Evolutionary conservation across 176 grass and related monocot species (phyloP), one percentile per base, ranked within the genome.

Genomic region (Leersia perrieri): DNA sequence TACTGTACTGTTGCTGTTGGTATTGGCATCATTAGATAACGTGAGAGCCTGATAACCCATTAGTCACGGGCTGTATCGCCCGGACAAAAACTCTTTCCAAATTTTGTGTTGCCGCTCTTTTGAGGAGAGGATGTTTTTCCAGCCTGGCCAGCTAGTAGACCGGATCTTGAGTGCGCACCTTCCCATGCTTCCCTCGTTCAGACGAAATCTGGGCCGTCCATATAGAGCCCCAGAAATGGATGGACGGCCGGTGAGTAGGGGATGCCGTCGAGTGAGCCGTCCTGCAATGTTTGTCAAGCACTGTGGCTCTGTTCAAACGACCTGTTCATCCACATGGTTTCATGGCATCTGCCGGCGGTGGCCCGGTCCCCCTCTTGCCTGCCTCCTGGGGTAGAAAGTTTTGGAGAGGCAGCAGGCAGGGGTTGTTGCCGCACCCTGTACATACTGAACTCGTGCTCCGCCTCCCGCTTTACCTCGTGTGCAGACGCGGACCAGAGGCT

Each of bases 311-410:
- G 55, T 53, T 57, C 14, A 2, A 64, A 55, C 49, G 42, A 33
- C 64, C 76, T 89, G 82, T 84, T 71, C 41, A 76, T 71, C 77
- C 77, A 80, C 87, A 64, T 89, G 82, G 76, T 25, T 29, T 63
- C 70, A 39, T 60, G 75, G 81, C 38, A 74, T 88, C 86, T 57
- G 58, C 65, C 13, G 31, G 79, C 53, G 71, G 70, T 73, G 49
- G 53, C 53, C 53, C 53, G 53, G 53, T 25, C 53, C 53, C 53
- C 22, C 53, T 58, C 53, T 58, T 58, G 53, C 53, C 53, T 58
- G 53, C 63, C 63, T 66, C 44, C 26, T 36, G 74, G 60, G n/a
- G 67, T 36, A 30, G 30, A 67, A 36, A 67, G 80, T 16, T 49
- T 62, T 79, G 61, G 73, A 83, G 12, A n/a, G 41, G 13, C 20